Base-by-base conservation (phyloP, 345 rosid species). In the Turritis glabra region DNA sequence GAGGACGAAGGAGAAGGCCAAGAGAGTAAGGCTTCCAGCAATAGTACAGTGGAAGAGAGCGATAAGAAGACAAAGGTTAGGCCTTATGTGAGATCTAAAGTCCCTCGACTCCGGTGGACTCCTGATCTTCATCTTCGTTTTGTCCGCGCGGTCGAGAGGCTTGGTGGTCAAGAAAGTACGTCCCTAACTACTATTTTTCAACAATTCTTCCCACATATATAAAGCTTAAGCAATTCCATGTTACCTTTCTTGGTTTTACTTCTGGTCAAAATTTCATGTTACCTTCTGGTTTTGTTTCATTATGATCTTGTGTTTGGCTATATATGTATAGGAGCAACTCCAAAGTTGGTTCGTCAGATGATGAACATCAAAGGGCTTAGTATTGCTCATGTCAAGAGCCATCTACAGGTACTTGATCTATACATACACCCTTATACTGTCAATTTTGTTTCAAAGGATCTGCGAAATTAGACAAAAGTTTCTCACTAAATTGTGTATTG, bases 371-470 rank as follows among this genome's bases (percentile, higher is more conserved):
- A 89, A 85, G 97, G 93, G 22, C 96, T 92, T 52, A 85, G 84
- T 77, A 92, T 92, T 74, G 93, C 96, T 76, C 93, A 92, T 82
- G 96, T 92, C 64, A 92, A 92, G 84, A 89, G 96, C 81, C 97
- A 92, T 77, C 84, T 92, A 48, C 97, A 91, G 93, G 97, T 91
- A 58, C 62, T 35, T 50, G 3, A 25, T 32, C 37, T 56, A 57
- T 30, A 51, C 2, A 32, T 27, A 44, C 32, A 14, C 41, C 38
- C 25, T 18, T 60, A 59, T 22, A 58, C 71, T 38, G 15, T 43
- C n/a, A 38, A n/a, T 64, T 70, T 23, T 14, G 41, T 51, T 57
- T 52, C 26, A 9, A 48, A 67, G 12, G 25, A 61, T 40, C 64
- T 41, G 8, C 7, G 11, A 61, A 25, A 21, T 19, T 47, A 25